Base-by-base conservation (phyloP, 1,139 yeast species). In the Arxiozyma slooffiae region DNA sequence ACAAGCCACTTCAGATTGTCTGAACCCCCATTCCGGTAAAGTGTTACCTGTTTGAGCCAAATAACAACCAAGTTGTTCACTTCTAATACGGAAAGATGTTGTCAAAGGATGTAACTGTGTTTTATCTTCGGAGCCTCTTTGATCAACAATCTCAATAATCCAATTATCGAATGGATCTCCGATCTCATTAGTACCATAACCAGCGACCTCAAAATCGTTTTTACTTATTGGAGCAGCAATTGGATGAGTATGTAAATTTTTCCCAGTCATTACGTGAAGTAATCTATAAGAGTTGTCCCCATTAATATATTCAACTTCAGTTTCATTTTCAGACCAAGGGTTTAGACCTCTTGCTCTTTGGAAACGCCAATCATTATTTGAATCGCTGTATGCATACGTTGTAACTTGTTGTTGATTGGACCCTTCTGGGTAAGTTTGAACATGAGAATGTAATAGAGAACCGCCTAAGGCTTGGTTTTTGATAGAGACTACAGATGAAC, bases 11-110 rank as follows among this genome's bases (percentile, higher is more conserved):
- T 94, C 99, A 61, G 96, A 92, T 74, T 94, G 99, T 72, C 95
- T 83, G 80, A 89, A 94, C 57, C 99, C 99, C 99, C 99, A 94
- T 53, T 81, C 88, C 44, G 99, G 99, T 60, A 90, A 78, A 49
- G 76, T 69, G 59, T 73, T 72, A 56, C 96, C 97, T 48, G 94
- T 77, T 50, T 88, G 90, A 56, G 88, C 85, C 62, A 94, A 76
- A 69, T 92, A 92, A 72, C 98, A 94, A 53, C 84, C 83, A 67
- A 87, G 66, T 39, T 71, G 77, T 56, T 76, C 76, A 64, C 81
- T 82, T 59, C 75, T 81, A 60, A 94, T 76, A 68, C 98, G 82
- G 72, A 94, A 77, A 1, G 95, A 81, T 7, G 96, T 74, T 42
- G 96, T 83, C 67, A 94, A 77, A 44, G 97, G 95, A 71, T 92